Evolutionary conservation across 1,139 yeast genomes (phyloP).

Genomic region (Blastobotrys serpentis): DNA sequence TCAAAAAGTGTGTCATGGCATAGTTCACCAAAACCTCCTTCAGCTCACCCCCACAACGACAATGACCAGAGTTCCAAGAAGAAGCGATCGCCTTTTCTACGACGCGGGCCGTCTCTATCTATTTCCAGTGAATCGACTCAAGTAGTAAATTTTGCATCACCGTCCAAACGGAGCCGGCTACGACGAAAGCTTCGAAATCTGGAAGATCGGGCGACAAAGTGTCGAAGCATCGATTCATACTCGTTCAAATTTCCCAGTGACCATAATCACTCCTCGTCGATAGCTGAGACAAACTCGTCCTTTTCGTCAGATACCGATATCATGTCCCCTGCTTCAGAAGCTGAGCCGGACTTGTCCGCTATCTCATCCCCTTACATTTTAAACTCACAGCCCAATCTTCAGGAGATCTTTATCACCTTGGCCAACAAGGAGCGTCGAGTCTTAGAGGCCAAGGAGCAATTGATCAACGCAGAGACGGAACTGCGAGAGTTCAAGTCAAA

Average conservation of each 20-base stretch:
- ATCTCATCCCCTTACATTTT: slow-evolving; percentile 27
- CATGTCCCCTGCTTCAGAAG: slow-evolving; percentile 4
- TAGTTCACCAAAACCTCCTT: slow-evolving; percentile 12
- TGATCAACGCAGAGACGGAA: slow-evolving; percentile 32
- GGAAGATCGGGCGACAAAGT: slow-evolving; percentile 2
- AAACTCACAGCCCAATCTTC: slow-evolving; percentile 31
- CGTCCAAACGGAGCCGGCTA: background rate
- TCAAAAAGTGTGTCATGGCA: slow-evolving; percentile 24
- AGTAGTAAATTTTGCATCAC: slow-evolving; percentile 1
- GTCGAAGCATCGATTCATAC: slow-evolving; percentile 9
- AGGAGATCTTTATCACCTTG: slow-evolving; percentile 37
- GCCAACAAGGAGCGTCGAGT: slow-evolving; percentile 41
- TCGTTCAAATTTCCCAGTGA: slow-evolving; percentile 4
- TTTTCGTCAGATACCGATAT: slow-evolving; percentile 7
- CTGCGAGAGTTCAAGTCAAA: slow-evolving; percentile 27
- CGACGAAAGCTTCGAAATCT: slow-evolving; percentile 1
- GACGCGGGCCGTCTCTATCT: slow-evolving; percentile 11
- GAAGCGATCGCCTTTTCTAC: slow-evolving; percentile 7
- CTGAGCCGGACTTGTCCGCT: background rate
- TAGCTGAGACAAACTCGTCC: slow-evolving; percentile 8
- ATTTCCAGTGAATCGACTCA: slow-evolving; percentile 2
- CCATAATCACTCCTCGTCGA: slow-evolving; percentile 6
- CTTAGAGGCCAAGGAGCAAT: slow-evolving; percentile 38
- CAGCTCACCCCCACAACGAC: slow-evolving; percentile 11
- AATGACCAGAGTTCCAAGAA: background rate